Evolutionary conservation across 1,139 yeast species (phyloP).

Genomic region (Pichia sp.): DNA sequence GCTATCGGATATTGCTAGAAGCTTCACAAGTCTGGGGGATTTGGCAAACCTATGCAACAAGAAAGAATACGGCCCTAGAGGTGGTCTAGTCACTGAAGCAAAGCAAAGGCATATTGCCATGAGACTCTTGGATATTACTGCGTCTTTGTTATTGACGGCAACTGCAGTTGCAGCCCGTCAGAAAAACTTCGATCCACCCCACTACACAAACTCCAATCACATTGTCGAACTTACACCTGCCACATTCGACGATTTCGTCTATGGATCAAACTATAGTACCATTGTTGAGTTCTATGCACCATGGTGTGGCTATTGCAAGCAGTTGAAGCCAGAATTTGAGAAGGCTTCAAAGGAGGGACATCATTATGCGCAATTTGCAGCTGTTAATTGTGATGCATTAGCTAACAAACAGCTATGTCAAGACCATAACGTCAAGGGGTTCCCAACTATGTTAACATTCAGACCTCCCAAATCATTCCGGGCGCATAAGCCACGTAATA

Average conservation of each 20-base stretch:
- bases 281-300: conserved; percentile 94
- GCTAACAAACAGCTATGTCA: conserved; percentile 64
- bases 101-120: too few relatives aligned
- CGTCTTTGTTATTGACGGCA: background rate
- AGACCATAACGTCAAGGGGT: conserved; percentile 61
- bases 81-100: too few relatives aligned
- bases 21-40: too few relatives aligned
- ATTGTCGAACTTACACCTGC: conserved; percentile 22
- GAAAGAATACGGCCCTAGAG: too few relatives aligned
- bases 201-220: conserved; percentile 18
- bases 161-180: too few relatives aligned
- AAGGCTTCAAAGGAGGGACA: conserved; percentile 57
- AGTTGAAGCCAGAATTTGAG: conserved; percentile 47
- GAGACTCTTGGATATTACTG: too few relatives aligned
- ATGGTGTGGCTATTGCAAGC: conserved; percentile 85
- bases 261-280: conserved; percentile 66
- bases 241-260: conserved; percentile 59
- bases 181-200: conserved; percentile 5
- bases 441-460: conserved; percentile 75
- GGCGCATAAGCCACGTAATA: conserved; percentile 18
- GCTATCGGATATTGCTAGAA: too few relatives aligned
- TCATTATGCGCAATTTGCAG: conserved; percentile 65
- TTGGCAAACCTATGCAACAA: too few relatives aligned
- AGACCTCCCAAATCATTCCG: conserved; percentile 64
- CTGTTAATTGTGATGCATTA: conserved; percentile 78